Percentiles rank a stretch among this genome's conserved stretches.
These are phyloP conservation scores for Pachysandra terminalis DNA, from an alignment of 164 flowering plant genomes.

Conservation along the genomic window DNA sequence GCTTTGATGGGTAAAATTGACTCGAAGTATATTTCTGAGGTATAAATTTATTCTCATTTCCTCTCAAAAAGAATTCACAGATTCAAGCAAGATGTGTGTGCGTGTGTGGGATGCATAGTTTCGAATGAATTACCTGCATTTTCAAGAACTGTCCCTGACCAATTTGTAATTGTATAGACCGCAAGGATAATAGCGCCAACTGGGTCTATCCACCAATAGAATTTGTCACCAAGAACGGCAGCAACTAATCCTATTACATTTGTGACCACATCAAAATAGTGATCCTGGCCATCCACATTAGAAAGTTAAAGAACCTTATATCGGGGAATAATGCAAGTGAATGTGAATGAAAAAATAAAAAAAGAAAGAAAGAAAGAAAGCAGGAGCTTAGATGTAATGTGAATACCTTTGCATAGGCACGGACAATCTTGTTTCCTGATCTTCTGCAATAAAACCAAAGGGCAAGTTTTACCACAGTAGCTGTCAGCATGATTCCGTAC, in stretches of 20 bases:
- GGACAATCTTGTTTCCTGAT: constrained; percentile 80
- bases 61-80: not conserved
- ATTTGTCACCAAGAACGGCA: constrained; percentile 64
- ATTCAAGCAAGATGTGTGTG: not conserved
- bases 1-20: too few relatives aligned
- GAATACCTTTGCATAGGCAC: constrained; percentile 93
- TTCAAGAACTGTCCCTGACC: constrained; percentile 75
- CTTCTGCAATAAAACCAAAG: constrained; percentile 88
- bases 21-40: not conserved
- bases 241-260: constrained; percentile 67
- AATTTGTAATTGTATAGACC: constrained; percentile 57
- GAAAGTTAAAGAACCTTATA: not conserved
- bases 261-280: constrained; percentile 74
- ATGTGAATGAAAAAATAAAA: not conserved
- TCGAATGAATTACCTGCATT: constrained; percentile 56
- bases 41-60: not conserved
- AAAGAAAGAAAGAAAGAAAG: not conserved
- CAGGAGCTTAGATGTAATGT: not conserved
- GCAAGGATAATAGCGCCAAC: constrained; percentile 65
- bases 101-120: not conserved
- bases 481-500: constrained; percentile 70
- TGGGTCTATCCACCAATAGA: constrained; percentile 82
- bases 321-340: not conserved
- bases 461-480: constrained; percentile 67
- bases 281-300: constrained; percentile 45